Base-by-base conservation (phyloP, 495 filamentous ascomycete genomes). In the Penicillium coprophilum region DNA sequence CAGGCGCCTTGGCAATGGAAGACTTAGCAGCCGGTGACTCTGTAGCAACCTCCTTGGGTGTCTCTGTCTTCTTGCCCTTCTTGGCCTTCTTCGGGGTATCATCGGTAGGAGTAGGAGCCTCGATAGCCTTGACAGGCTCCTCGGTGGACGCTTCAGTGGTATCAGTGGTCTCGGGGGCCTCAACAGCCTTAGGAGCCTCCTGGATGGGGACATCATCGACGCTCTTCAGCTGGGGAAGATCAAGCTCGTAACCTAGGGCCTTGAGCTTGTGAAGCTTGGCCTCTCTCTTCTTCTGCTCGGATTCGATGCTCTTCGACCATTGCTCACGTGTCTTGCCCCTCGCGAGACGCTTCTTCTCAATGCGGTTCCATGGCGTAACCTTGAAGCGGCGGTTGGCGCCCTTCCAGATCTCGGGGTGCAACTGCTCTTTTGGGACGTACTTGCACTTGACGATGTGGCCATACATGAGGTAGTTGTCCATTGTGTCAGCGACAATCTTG, bases 381-480 rank as follows among this genome's bases (percentile, higher is more conserved):
- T 96, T 96, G 82, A 91, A 96, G 45, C 91, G 87, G 60, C 83
- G 85, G 70, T 92, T 92, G 55, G 89, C 87, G 32, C 91, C 92
- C 74, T 91, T 88, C 81, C 88, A 97, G 54, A 97, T 71, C 46
- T 88, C 77, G 24, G 84, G 82, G 69, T 94, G 89, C 34, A 96
- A 77, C 63, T 94, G 86, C 56, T 87, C 89, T 20, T 79, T 67
- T 2, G 90, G 83, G 8, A 97, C 82, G 30, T 82, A 73, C 70
- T 90, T 89, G 73, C 90, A 92, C 67, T 93, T 90, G 56, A 98
- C 76, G 60, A 97, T 87, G 67, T 95, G 92, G 10, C 89, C 88
- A 71, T 94, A 97, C 65, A 98, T 81, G 15, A 97, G 86, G 69
- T 98, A 98, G 75, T 94, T 96, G 75, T 97, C 82, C 95, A 97